Percentiles rank a stretch among this genome's conserved stretches.
These are phyloP conservation scores for Termitomyces sp. DNA, from an alignment of 768 basidiomycete genomes.

Conservation along the genomic window DNA sequence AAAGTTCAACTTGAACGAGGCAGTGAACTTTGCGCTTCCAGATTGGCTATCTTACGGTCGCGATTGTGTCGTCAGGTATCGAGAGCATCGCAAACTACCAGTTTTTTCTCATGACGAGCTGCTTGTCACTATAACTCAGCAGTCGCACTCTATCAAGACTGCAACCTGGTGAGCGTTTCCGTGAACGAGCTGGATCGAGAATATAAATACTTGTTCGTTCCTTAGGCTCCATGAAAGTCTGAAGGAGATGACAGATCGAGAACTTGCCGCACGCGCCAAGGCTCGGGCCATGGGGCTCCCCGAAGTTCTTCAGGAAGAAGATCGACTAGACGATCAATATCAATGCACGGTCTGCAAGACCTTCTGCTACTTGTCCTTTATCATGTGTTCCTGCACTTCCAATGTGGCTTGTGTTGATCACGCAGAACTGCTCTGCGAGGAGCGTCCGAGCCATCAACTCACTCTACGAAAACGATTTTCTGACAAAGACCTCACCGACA, in stretches of 20 bases:
- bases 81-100: conserved; percentile 86
- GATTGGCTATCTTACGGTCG: conserved; percentile 90
- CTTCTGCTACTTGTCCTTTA: conserved; percentile 93
- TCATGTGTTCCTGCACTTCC: conserved; percentile 76
- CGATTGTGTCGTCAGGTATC: conserved; percentile 87
- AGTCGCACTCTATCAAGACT: conserved; percentile 88
- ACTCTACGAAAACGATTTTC: conserved; percentile 78
- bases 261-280: conserved; percentile 61
- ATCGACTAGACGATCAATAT: conserved; percentile 90
- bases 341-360: conserved; percentile 92
- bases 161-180: conserved; percentile 72
- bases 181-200: background rate
- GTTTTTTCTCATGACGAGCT: conserved; percentile 99
- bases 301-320: conserved; percentile 74
- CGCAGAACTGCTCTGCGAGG: conserved; percentile 68
- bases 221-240: conserved; percentile 80
- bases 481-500: conserved; percentile 72
- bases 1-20: conserved; percentile 98
- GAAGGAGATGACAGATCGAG: conserved; percentile 85
- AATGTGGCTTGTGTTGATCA: conserved; percentile 88
- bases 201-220: conserved; percentile 2
- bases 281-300: conserved; percentile 58
- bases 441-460: conserved; percentile 40
- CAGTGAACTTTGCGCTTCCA: conserved; percentile 95
- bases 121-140: conserved; percentile 95